phyloP scores from a whole-genome alignment of 2,329 filamentous ascomycete genomes.

The Colletotrichum phormii region DNA sequence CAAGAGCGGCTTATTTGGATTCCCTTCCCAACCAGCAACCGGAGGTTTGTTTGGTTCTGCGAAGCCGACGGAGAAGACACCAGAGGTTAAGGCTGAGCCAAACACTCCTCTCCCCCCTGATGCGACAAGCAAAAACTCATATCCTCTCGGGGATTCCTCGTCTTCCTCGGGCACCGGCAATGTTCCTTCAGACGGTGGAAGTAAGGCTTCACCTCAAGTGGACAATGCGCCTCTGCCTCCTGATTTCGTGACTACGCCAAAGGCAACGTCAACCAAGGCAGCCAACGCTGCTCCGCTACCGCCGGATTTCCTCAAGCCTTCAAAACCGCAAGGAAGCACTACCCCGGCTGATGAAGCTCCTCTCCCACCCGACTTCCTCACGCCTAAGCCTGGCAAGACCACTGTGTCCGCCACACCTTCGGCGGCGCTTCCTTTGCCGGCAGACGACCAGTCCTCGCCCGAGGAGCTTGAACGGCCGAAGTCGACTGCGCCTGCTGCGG shows the following conservation, averaged over 20 bases:
- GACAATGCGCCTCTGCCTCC: constrained; percentile 47
- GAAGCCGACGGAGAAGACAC: constrained; percentile 34
- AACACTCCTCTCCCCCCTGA: constrained; percentile 64
- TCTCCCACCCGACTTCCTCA: constrained; percentile 37
- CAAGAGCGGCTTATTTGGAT: constrained; percentile 48
- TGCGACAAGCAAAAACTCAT: constrained; percentile 64
- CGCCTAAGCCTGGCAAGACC: constrained; percentile 45
- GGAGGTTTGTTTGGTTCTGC: constrained; percentile 44
- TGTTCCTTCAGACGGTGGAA: constrained; percentile 42
- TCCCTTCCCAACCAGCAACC: constrained; percentile 45
- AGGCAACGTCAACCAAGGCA: constrained; percentile 37
- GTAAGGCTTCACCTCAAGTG: constrained; percentile 40
- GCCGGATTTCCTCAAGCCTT: constrained; percentile 44
- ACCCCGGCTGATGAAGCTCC: constrained; percentile 43
- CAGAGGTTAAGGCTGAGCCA: constrained; percentile 38
- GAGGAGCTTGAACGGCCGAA: constrained; percentile 34
- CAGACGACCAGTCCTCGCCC: not conserved
- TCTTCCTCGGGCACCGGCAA: constrained; percentile 62
- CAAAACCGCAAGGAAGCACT: constrained; percentile 39
- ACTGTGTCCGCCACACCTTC: constrained; percentile 19
- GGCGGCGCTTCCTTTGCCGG: constrained; percentile 20
- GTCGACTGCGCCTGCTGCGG: constrained; percentile 38
- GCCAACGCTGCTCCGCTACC: constrained; percentile 46
- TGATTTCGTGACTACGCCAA: constrained; percentile 46
- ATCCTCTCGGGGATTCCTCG: constrained; percentile 61